Base-by-base conservation (phyloP, 306 rosid species). In the Carpinus fangiana region DNA sequence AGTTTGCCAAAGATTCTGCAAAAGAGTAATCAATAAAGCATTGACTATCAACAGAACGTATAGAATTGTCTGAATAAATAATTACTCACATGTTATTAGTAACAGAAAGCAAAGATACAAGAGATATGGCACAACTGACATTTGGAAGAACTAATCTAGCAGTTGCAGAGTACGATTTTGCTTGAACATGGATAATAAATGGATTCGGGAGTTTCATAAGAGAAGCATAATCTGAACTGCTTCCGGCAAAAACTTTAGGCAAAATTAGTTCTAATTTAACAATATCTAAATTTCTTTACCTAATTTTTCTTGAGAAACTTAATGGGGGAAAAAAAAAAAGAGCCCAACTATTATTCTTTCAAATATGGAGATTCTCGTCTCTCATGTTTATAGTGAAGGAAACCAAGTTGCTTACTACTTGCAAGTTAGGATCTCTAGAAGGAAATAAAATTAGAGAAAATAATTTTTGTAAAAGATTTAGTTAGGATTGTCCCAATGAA, bases 1-100 rank as follows among this genome's bases (percentile, higher is more conserved):
- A 51, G 97, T 92, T 83, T 94, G 98, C 52, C 98, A 93, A 82
- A 94, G 97, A 85, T 94, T 94, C 98, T 94, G 93, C 78, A 83
- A 83, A 75, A 65, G 56, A 70, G 70, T 73, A 14, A 64, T 53
- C 48, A 71, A 72, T 31, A 70, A 81, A 18, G 77, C 72, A 84
- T 45, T 71, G 73, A 77, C 61, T 51, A 72, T 69, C 47, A 56
- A 67, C 78, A 43, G 70, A 55, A 79, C 55, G 65, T 67, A 72
- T 7, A 34, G 14, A 34, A 31, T 36, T 26, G 41, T 66, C 28
- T 8, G 8, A 66, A 41, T n/a, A 43, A 7, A 41, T 18, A 1
- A 41, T 28, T 4, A 31, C 16, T 26, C 7, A 9, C 72, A 18
- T 0, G 28, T 66, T 11, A 66, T 38, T 8, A 66, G 10, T 41